Percentiles rank a stretch among this genome's conserved stretches.
These are phyloP conservation scores for Coelastrella sp. DNA, from an alignment of 139 green algal genomes.

Conservation along the genomic window DNA sequence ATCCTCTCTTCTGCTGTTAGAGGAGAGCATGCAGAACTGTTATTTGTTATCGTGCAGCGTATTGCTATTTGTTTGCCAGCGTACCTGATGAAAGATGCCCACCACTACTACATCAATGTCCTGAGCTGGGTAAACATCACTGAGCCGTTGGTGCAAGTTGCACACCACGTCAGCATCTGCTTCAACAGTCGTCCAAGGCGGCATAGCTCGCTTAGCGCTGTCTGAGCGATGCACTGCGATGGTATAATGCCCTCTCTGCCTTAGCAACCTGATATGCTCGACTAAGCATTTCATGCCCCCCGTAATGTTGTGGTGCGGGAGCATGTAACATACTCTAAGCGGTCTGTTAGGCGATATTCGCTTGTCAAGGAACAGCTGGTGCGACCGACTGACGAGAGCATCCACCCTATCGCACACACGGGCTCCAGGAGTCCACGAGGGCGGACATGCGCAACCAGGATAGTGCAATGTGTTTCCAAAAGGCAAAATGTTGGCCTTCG, in stretches of 20 bases:
- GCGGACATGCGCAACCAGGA: slow-evolving; percentile 59
- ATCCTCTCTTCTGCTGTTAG: no score
- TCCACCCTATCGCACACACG: slow-evolving; percentile 64
- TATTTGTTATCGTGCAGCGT: no score
- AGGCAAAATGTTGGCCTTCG: neutral
- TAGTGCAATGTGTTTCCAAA: slow-evolving; percentile 58
- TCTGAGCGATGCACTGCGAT: slow-evolving; percentile 76
- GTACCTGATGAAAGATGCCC: slow-evolving; percentile 82
- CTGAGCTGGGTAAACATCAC: slow-evolving; percentile 64
- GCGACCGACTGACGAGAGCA: slow-evolving; percentile 36
- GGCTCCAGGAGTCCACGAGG: slow-evolving; percentile 29
- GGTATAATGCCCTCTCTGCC: slow-evolving; percentile 55
- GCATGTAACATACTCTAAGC: slow-evolving; percentile 69
- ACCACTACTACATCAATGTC: slow-evolving; percentile 76
- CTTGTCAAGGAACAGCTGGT: slow-evolving; percentile 37
- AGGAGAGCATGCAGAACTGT: no score
- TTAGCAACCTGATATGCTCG: slow-evolving; percentile 63
- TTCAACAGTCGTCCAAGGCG: slow-evolving; percentile 64
- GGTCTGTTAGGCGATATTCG: slow-evolving; percentile 53
- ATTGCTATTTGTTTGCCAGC: neutral
- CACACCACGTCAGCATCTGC: slow-evolving; percentile 47
- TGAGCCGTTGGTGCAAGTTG: slow-evolving; percentile 66
- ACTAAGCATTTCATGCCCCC: slow-evolving; percentile 79
- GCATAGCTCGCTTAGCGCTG: slow-evolving; percentile 66
- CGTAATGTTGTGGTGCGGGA: slow-evolving; percentile 75